phyloP scores from a whole-genome alignment of 2,329 filamentous ascomycete genomes.

The Ophiocordyceps camponoti-leonardi region DNA sequence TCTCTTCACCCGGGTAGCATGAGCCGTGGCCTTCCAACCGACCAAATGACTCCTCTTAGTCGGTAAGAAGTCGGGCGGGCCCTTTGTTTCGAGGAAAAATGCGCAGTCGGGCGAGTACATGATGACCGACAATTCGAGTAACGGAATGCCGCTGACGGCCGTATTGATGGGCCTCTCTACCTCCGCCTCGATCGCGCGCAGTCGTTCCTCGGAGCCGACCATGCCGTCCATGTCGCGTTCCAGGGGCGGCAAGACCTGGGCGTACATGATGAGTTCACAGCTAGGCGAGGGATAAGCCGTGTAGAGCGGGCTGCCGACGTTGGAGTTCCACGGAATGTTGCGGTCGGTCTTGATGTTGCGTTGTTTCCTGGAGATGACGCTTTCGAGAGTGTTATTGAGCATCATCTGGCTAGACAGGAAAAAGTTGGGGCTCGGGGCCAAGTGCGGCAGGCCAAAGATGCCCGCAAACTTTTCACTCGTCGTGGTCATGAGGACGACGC shows the following conservation, averaged over 20 bases:
- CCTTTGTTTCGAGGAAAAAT: slow-evolving; percentile 48
- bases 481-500: slow-evolving; percentile 66
- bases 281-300: slow-evolving; percentile 44
- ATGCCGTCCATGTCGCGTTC: slow-evolving; percentile 14
- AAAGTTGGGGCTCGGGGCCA: slow-evolving; percentile 43
- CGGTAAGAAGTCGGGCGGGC: slow-evolving; percentile 36
- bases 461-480: slow-evolving; percentile 92
- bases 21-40: slow-evolving; percentile 44
- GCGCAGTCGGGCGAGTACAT: slow-evolving; percentile 53
- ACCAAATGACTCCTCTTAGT: slow-evolving; percentile 36
- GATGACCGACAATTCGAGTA: slow-evolving; percentile 43
- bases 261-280: slow-evolving; percentile 79
- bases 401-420: slow-evolving; percentile 43
- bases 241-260: slow-evolving; percentile 52
- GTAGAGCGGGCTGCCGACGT: slow-evolving; percentile 42
- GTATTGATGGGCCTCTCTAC: slow-evolving; percentile 43
- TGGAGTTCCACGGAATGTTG: slow-evolving; percentile 62
- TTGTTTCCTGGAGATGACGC: slow-evolving; percentile 49
- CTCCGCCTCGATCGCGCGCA: slow-evolving; percentile 43
- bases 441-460: slow-evolving; percentile 74
- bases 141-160: slow-evolving; percentile 35
- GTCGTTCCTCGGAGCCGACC: slow-evolving; percentile 18
- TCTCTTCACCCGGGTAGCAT: slow-evolving; percentile 36
- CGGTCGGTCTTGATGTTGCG: slow-evolving; percentile 33
- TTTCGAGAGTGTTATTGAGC: slow-evolving; percentile 55